phyloP scores from a whole-genome alignment of 495 filamentous ascomycete species.

The Jackrogersella multiformis region DNA sequence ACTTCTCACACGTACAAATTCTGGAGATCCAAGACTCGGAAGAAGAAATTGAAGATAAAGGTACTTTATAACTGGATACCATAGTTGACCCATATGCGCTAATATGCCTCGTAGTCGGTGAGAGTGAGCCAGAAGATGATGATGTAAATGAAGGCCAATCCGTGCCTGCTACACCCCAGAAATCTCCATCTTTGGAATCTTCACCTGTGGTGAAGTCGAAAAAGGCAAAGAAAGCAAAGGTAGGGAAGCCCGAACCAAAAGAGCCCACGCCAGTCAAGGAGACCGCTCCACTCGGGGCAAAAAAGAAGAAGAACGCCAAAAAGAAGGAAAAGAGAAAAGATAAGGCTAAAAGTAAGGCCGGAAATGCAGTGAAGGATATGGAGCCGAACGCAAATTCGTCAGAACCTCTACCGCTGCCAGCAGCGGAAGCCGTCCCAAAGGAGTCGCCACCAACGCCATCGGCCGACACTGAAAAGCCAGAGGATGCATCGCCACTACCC shows the following conservation, averaged over 20 bases:
- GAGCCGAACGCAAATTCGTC: constrained; percentile 44
- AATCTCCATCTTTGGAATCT: background rate
- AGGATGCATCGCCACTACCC: constrained; percentile 14
- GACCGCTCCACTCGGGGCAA: constrained; percentile 4
- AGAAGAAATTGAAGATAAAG: constrained; percentile 45
- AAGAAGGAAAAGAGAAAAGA: constrained; percentile 32
- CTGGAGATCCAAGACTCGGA: constrained; percentile 47
- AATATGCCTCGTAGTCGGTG: constrained; percentile 26
- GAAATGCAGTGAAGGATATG: constrained; percentile 45
- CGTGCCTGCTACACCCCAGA: constrained; percentile 3
- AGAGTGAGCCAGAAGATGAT: constrained; percentile 27
- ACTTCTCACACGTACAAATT: constrained; percentile 53
- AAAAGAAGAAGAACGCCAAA: constrained; percentile 29
- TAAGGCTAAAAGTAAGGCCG: constrained; percentile 39
- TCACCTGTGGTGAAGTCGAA: constrained; percentile 15
- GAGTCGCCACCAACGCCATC: constrained; percentile 23
- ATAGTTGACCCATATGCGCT: constrained; percentile 17
- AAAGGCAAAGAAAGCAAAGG: constrained; percentile 39
- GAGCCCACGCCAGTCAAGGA: constrained; percentile 16
- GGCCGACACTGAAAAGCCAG: constrained; percentile 27
- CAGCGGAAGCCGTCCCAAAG: constrained; percentile 23
- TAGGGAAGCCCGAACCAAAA: constrained; percentile 11
- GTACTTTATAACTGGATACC: constrained; percentile 33
- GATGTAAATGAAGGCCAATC: constrained; percentile 29
- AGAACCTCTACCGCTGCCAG: constrained; percentile 21